Percentiles rank a stretch among this genome's conserved stretches.
Conservation (phyloP, 148 eudicot species). For the Rhododendron griersonianum region DNA sequence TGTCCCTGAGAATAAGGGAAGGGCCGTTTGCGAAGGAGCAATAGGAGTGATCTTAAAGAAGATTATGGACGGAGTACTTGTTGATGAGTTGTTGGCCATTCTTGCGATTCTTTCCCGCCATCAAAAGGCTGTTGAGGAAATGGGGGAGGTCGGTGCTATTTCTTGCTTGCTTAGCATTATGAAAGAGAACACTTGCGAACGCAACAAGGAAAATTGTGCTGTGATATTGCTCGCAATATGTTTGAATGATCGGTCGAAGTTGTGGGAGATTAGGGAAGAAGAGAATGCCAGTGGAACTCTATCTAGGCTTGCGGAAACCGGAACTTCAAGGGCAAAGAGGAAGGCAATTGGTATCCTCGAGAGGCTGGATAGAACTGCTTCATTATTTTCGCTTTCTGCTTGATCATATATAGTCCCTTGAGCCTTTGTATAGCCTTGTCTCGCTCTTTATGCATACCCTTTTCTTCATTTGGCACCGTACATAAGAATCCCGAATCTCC, state of each 20-base stretch:
- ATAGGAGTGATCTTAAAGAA: slow-evolving; percentile 34
- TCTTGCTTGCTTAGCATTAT: slow-evolving; percentile 16
- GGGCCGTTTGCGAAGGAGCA: slow-evolving; percentile 43
- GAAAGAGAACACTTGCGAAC: slow-evolving; percentile 10
- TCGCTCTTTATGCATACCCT: neutral
- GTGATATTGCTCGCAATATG: slow-evolving; percentile 20
- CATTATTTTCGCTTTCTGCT: slow-evolving; percentile 4
- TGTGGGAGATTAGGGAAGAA: slow-evolving; percentile 14
- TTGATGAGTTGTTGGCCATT: slow-evolving; percentile 23
- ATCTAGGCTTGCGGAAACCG: slow-evolving; percentile 15
- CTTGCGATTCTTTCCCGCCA: slow-evolving; percentile 22
- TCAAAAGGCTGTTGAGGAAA: slow-evolving; percentile 22
- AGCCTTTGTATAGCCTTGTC: neutral
- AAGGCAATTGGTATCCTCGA: slow-evolving; percentile 28
- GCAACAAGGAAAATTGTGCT: slow-evolving; percentile 21
- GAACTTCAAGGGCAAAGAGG: slow-evolving; percentile 36
- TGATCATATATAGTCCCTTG: neutral
- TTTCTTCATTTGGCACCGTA: slow-evolving; percentile 1
- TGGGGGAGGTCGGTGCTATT: slow-evolving; percentile 20
- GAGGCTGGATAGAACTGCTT: slow-evolving; percentile 18
- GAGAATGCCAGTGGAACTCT: slow-evolving; percentile 19
- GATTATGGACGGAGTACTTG: slow-evolving; percentile 19
- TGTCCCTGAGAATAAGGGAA: slow-evolving; percentile 31
- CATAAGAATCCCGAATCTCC: neutral
- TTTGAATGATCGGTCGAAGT: slow-evolving; percentile 7